A percentile compares a stretch with the other conserved stretches of the same genome.
Conservation (phyloP, 1,284 basidiomycete species). For the Heterobasidion irregulare region DNA sequence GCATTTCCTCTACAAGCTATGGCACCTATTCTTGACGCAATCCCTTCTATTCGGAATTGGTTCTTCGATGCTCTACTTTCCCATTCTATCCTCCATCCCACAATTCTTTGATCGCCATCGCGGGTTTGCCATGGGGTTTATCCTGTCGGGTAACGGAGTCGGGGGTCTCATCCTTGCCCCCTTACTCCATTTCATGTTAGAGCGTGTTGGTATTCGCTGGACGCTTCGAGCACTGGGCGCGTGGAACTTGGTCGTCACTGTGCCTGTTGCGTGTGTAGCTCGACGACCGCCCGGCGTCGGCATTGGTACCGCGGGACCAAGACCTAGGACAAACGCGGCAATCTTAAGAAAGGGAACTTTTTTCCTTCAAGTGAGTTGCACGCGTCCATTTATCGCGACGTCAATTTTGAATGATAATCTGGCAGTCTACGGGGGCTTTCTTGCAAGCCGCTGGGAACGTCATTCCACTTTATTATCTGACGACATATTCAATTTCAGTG, state of each 20-base stretch:
- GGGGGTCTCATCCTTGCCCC: slow-evolving; percentile 38
- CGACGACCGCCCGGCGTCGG: slow-evolving; percentile 15
- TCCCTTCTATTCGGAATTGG: slow-evolving; percentile 34
- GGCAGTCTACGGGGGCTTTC: slow-evolving; percentile 30
- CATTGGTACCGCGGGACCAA: slow-evolving; percentile 11
- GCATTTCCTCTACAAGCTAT: slow-evolving; percentile 21
- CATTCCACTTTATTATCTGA: slow-evolving; percentile 35
- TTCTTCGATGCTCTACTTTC: slow-evolving; percentile 36
- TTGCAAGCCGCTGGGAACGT: slow-evolving; percentile 37
- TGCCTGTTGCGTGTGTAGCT: slow-evolving; percentile 28
- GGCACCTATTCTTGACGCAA: slow-evolving; percentile 37
- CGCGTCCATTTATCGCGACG: neutral
- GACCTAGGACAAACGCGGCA: slow-evolving; percentile 25
- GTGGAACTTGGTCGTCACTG: slow-evolving; percentile 30
- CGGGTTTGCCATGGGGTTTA: slow-evolving; percentile 36
- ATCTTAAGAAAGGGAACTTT: slow-evolving; percentile 33
- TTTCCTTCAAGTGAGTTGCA: slow-evolving; percentile 26
- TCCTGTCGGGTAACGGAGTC: slow-evolving; percentile 32
- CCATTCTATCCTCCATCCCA: slow-evolving; percentile 32
- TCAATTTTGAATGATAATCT: too few species aligned
- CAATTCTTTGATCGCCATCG: slow-evolving; percentile 36
- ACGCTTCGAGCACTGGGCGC: slow-evolving; percentile 30
- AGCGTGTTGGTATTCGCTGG: slow-evolving; percentile 26
- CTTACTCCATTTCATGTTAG: slow-evolving; percentile 28
- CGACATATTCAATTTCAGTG: slow-evolving; percentile 32